Base-by-base conservation (phyloP, 257 asterid species). In the Jacaranda copaia region DNA sequence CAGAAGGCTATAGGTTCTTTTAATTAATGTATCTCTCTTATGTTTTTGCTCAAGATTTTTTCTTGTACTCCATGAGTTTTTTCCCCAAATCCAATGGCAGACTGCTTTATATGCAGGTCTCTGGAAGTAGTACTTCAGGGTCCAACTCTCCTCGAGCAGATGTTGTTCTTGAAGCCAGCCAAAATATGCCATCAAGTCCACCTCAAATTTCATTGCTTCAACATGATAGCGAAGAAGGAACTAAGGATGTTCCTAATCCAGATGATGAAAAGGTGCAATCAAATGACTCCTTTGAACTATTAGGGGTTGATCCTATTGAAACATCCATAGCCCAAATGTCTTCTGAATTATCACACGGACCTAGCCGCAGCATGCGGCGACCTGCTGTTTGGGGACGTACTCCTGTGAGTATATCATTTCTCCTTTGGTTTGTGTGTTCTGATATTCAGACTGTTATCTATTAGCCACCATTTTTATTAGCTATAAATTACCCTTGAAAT, bases 341-440 rank as follows among this genome's bases (percentile, higher is more conserved):
- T 55, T 65, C 83, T 19, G 84, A 81, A 78, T 15, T 77, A 76
- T 75, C 82, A 53, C 85, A 83, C 59, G 89, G 86, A 70, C 81
- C 91, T 73, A 53, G 61, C 43, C 82, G 75, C 73, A 84, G 85
- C 82, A 73, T 51, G 74, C 85, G 86, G 16, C 80, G 81, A 49
- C 83, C 91, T 40, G 76, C 92, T 83, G 82, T 75, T 52, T 91
- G 84, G 97, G 93, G 98, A 52, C 97, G 96, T 79, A 81, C 90
- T 77, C 80, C 91, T 67, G 99, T 96, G 80, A 91, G 98, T 86
- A 69, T 75, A 69, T 74, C 60, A 2, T 75, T 67, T 7, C n/a
- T 25, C 48, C 13, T 79, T 78, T 70, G 42, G 63, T 74, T 73
- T 43, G 55, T 46, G 38, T 65, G 60, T 65, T 18, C 18, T 77